These are phyloP conservation scores for Trametes villosa DNA, from an alignment of 768 basidiomycete genomes.

Conservation along the genomic window DNA sequence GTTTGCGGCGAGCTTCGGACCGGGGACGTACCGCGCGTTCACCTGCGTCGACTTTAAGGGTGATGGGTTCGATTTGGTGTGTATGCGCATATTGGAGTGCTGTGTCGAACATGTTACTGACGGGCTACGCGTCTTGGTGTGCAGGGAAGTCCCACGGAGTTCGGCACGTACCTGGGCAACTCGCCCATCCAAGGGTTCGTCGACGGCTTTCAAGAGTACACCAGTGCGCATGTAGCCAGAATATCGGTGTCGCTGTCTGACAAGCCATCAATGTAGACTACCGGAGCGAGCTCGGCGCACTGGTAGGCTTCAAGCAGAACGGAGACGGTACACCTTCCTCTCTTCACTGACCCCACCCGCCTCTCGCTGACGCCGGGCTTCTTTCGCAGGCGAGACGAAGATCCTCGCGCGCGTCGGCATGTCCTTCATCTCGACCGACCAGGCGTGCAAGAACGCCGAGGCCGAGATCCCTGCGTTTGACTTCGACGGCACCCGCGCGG, in stretches of 20 bases:
- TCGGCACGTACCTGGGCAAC: conserved; percentile 57
- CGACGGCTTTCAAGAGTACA: conserved; percentile 52
- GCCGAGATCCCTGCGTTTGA: conserved; percentile 62
- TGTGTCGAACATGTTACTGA: too few species aligned
- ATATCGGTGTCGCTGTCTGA: too few species aligned
- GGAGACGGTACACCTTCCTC: conserved; percentile 29
- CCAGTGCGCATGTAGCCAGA: conserved; percentile 43
- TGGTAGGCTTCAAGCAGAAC: conserved; percentile 54
- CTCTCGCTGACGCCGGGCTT: not conserved
- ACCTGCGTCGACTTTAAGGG: conserved; percentile 66
- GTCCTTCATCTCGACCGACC: conserved; percentile 61
- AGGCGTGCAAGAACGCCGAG: conserved; percentile 65
- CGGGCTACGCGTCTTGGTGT: not conserved
- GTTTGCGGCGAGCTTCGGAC: conserved; percentile 63
- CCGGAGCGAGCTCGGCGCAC: conserved; percentile 53
- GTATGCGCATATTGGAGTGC: too few species aligned
- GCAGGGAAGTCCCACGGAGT: conserved; percentile 49
- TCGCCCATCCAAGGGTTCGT: conserved; percentile 52
- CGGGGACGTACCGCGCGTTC: conserved; percentile 59
- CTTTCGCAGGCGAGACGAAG: conserved; percentile 37
- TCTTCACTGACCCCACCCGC: not conserved
- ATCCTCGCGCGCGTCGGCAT: conserved; percentile 68
- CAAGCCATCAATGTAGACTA: conserved; percentile 52
- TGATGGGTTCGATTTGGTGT: conserved; percentile 41
- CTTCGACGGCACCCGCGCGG: conserved; percentile 51